These are phyloP conservation scores for Tolypocladium album DNA, from an alignment of 2,329 filamentous ascomycete species.

Conservation along the genomic window DNA sequence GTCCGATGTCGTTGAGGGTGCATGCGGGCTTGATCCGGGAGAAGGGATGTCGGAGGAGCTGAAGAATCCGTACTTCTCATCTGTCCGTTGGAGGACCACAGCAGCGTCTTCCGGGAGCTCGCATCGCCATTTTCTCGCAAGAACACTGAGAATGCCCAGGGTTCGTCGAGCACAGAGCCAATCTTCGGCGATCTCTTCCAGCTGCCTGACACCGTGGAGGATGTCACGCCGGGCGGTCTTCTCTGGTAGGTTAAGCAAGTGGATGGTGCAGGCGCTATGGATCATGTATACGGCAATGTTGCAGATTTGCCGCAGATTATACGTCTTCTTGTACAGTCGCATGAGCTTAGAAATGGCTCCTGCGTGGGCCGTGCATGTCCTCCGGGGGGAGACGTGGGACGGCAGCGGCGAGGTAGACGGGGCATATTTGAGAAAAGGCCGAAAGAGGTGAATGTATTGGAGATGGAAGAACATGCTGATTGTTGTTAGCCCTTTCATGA, in stretches of 20 bases:
- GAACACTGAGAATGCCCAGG: constrained; percentile 71
- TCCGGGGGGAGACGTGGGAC: constrained; percentile 76
- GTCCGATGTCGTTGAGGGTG: constrained; percentile 18
- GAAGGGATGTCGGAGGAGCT: constrained; percentile 50
- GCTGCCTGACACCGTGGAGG: constrained; percentile 77
- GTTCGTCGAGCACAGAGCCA: constrained; percentile 87
- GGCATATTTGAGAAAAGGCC: constrained; percentile 87
- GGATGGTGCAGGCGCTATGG: constrained; percentile 89
- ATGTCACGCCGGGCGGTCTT: constrained; percentile 86
- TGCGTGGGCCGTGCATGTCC: constrained; percentile 83
- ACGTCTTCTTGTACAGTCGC: constrained; percentile 84
- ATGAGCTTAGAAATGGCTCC: constrained; percentile 88
- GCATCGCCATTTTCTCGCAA: constrained; percentile 83
- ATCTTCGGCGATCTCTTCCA: constrained; percentile 91
- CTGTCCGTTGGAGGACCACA: constrained; percentile 63
- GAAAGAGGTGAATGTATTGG: constrained; percentile 89
- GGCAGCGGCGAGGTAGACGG: constrained; percentile 74
- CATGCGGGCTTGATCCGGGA: constrained; percentile 26
- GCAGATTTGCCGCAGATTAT: constrained; percentile 85
- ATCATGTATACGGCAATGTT: constrained; percentile 95
- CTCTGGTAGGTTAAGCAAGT: constrained; percentile 84
- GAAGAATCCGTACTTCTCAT: constrained; percentile 69
- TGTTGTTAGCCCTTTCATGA: constrained; percentile 10
- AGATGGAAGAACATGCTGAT: constrained; percentile 93
- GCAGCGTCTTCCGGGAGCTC: constrained; percentile 77